Percentiles rank a stretch among this genome's conserved stretches.
Conservation (phyloP, 2,329 filamentous ascomycete genomes). For the Monosporascus sp. region DNA sequence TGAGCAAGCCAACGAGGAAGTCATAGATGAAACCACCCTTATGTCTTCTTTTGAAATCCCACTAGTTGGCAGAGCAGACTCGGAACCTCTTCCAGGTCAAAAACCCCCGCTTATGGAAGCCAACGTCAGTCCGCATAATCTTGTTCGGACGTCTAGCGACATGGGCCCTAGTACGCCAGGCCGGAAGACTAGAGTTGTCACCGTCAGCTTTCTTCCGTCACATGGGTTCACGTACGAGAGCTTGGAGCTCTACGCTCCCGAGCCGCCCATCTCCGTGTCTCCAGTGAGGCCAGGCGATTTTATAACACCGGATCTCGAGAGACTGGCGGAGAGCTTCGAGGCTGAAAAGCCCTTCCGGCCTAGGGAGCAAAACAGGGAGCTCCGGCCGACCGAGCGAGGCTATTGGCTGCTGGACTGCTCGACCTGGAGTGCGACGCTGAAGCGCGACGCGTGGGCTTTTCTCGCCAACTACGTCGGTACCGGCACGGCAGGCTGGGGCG, state of each 20-base stretch:
- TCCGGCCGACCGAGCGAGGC: conserved; percentile 64
- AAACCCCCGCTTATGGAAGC: conserved; percentile 12
- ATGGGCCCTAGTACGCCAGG: conserved; percentile 21
- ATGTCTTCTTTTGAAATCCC: conserved; percentile 13
- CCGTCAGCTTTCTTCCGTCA: conserved; percentile 16
- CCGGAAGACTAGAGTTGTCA: conserved; percentile 9
- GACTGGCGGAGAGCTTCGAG: conserved; percentile 48
- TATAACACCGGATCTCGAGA: conserved; percentile 49
- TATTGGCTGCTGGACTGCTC: conserved; percentile 66
- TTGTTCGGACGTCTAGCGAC: conserved; percentile 31
- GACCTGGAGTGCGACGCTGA: conserved; percentile 44
- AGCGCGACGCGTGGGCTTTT: conserved; percentile 55
- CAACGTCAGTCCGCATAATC: conserved; percentile 12
- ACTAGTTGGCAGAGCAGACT: conserved; percentile 20
- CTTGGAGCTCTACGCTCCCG: conserved; percentile 49
- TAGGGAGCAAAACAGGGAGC: conserved; percentile 37
- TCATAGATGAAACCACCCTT: conserved; percentile 22
- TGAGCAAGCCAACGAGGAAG: conserved; percentile 11
- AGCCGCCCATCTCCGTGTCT: conserved; percentile 43
- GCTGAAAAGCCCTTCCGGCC: conserved; percentile 51
- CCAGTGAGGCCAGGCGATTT: conserved; percentile 43
- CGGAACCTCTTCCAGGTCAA: conserved; percentile 28
- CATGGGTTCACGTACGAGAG: conserved; percentile 25
- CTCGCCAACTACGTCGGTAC: conserved; percentile 54
- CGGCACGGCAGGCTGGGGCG: conserved; percentile 62